phyloP scores from a whole-genome alignment of 768 basidiomycete genomes.

The Boletus speciosus region DNA sequence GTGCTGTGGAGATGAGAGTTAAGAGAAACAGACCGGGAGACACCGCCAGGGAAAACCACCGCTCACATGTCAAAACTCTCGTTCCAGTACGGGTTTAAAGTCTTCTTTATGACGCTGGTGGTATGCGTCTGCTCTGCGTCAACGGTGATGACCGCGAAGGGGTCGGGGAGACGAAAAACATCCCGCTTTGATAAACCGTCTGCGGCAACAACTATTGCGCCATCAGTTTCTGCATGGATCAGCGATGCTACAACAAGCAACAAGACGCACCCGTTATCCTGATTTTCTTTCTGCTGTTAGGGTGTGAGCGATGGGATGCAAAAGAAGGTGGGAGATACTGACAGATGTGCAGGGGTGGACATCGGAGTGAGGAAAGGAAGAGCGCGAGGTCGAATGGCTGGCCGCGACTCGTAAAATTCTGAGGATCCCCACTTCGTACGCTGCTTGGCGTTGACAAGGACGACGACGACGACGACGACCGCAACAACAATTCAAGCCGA shows the following conservation, averaged over 20 bases:
- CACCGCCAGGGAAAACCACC: not conserved
- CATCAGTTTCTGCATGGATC: conserved; percentile 2
- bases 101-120: conserved; percentile 95
- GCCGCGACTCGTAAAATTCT: not conserved
- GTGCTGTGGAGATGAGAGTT: conserved; percentile 46
- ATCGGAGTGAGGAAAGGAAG: conserved; percentile 13
- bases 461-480: conserved; percentile 9
- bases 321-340: conserved; percentile 7
- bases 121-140: conserved; percentile 98
- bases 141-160: conserved; percentile 97
- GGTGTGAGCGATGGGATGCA: conserved; percentile 10
- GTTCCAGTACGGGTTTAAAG: conserved; percentile 94
- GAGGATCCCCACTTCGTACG: not conserved
- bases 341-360: conserved; percentile 29
- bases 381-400: not conserved
- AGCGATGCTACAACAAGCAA: not conserved
- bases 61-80: conserved; percentile 96
- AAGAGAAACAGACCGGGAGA: not conserved
- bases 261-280: conserved; percentile 63
- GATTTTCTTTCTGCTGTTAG: conserved; percentile 61
- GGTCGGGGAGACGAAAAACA: conserved; percentile 94
- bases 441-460: conserved; percentile 14
- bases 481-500: conserved; percentile 2
- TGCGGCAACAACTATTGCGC: conserved; percentile 80
- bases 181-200: conserved; percentile 92